phyloP scores from a whole-genome alignment of 495 filamentous ascomycete genomes.

The Daldinia loculata region DNA sequence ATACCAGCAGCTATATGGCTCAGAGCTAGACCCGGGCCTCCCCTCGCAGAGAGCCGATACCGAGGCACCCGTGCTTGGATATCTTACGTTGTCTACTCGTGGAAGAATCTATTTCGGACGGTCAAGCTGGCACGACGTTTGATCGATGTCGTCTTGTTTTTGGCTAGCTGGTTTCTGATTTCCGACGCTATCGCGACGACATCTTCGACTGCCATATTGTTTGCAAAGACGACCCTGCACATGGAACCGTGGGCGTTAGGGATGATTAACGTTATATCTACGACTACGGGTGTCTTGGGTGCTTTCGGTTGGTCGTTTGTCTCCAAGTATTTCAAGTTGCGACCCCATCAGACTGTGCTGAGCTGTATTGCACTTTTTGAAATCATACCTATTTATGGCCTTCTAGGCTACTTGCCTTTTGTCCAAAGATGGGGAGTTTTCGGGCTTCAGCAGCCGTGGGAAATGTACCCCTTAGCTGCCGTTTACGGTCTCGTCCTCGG shows the following conservation, averaged over 20 bases:
- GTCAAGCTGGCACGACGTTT: constrained; percentile 78
- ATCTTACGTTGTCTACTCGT: constrained; percentile 79
- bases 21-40: constrained; percentile 88
- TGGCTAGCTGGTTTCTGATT: constrained; percentile 92
- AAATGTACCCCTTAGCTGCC: constrained; percentile 93
- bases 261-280: constrained; percentile 91
- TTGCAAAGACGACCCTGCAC: constrained; percentile 89
- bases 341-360: constrained; percentile 86
- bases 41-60: constrained; percentile 58
- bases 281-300: constrained; percentile 80
- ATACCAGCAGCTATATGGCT: constrained; percentile 90
- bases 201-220: constrained; percentile 92
- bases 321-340: constrained; percentile 69
- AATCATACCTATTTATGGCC: constrained; percentile 88
- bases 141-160: constrained; percentile 86
- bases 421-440: constrained; percentile 76
- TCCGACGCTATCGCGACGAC: constrained; percentile 95
- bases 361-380: constrained; percentile 90
- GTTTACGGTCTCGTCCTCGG: constrained; percentile 95
- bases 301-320: constrained; percentile 90
- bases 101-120: constrained; percentile 85
- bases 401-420: constrained; percentile 87
- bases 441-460: constrained; percentile 91
- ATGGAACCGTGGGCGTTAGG: constrained; percentile 92
- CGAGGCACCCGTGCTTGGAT: constrained; percentile 49